Base-by-base conservation (phyloP, 1,139 yeast genomes). In the Geotrichum siamense region DNA sequence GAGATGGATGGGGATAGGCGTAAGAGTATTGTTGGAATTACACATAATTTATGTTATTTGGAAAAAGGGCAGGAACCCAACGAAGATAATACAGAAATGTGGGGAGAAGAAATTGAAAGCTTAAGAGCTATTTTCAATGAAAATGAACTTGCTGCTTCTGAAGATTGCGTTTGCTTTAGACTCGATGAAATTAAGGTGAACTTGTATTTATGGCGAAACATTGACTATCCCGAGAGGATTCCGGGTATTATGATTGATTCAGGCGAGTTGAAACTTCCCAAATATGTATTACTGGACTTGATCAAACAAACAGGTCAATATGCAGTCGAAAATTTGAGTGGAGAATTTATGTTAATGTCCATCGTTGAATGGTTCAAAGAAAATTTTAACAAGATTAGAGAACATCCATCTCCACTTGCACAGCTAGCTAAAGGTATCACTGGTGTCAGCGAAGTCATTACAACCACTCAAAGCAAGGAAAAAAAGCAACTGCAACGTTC, bases 101-200 rank as follows among this genome's bases (percentile, higher is more conserved):
- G 96, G 96, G 60, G 67, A 1, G 82, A 83, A 56, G 97, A 89
- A 59, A 56, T 82, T n/a, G 84, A 80, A 47, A 79, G 86, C 36
- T 62, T 89, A 44, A 62, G 67, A 31, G 69, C 78, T 29, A 76
- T 84, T 38, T 76, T 76, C 51, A 76, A 69, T 3, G 26, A 41
- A 2, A 39, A 38, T 4, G 47, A 41, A 23, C 39, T 43, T 13
- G 9, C 27, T 51, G 45, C 10, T 36, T 17, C 27, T 16, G 38
- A 43, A 5, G 42, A 43, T n/a, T 25, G 29, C n/a, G 38, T 53
- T 9, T 49, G 47, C 32, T 42, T 51, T 10, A 38, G 28, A 9
- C 27, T 48, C 3, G 15, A 36, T 10, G 45, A 41, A 10, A 29
- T 48, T 16, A 50, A 52, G 22, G 26, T 51, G 27, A 49, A 47